Conservation (phyloP, 306 rosid species). For the Chamaecrista fasciculata region DNA sequence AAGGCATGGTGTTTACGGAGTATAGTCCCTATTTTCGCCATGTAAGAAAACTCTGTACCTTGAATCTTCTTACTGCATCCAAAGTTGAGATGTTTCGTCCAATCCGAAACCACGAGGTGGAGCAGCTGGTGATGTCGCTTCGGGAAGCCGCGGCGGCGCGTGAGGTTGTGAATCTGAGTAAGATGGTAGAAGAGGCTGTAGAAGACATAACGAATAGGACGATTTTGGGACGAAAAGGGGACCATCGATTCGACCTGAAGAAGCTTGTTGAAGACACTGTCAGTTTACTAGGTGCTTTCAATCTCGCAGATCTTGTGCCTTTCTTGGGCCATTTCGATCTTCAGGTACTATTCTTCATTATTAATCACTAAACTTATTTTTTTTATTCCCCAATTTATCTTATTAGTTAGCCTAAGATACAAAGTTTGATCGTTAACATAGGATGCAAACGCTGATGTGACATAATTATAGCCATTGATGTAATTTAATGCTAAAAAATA, state of each 20-base stretch:
- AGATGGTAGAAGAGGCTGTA: constrained; percentile 1
- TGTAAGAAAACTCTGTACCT: constrained; percentile 30
- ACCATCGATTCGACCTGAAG: constrained; percentile 27
- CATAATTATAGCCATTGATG: too few species aligned
- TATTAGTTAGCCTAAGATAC: too few species aligned
- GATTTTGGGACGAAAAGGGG: constrained; percentile 13
- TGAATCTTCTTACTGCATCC: constrained; percentile 18
- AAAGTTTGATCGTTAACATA: too few species aligned
- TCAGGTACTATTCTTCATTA: too few species aligned
- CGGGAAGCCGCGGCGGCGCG: neutral
- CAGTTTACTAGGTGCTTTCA: constrained; percentile 21
- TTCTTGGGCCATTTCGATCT: constrained; percentile 29
- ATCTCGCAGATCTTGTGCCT: constrained; percentile 32
- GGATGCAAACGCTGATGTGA: too few species aligned
- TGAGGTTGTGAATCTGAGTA: constrained; percentile 31
- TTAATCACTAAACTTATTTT: too few species aligned
- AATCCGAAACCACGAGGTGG: neutral
- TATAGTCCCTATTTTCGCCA: constrained; percentile 38
- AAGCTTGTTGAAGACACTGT: neutral
- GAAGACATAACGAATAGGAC: constrained; percentile 3
- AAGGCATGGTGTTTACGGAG: constrained; percentile 27
- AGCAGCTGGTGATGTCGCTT: neutral
- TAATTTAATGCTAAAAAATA: too few species aligned
- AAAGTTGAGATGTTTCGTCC: constrained; percentile 20
- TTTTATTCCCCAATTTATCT: too few species aligned